phyloP scores from a whole-genome alignment of 768 basidiomycete genomes.

The Boletus fagicola region DNA sequence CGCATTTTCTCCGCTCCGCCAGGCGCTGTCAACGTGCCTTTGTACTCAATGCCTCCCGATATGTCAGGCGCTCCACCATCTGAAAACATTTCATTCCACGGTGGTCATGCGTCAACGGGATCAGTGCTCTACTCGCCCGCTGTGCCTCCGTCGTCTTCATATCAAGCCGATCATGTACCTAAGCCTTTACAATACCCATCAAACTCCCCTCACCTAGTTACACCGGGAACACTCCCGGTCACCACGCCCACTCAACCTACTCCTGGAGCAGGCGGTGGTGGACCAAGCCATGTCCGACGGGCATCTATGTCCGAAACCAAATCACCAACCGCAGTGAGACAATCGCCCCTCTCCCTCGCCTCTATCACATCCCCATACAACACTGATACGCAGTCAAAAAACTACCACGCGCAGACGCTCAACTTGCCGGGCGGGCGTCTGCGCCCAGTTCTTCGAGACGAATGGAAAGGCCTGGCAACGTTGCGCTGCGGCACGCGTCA shows the following conservation, averaged over 20 bases:
- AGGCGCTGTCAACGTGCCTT: slow-evolving; percentile 28
- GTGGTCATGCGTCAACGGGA: slow-evolving; percentile 26
- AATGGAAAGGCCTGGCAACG: slow-evolving; percentile 34
- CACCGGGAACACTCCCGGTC: slow-evolving; percentile 20
- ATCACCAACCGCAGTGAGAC: slow-evolving; percentile 33
- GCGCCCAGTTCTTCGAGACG: slow-evolving; percentile 49
- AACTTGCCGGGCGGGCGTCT: slow-evolving; percentile 71
- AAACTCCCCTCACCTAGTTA: slow-evolving; percentile 28
- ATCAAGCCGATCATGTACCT: slow-evolving; percentile 24
- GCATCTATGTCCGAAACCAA: slow-evolving; percentile 31
- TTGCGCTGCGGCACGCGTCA: slow-evolving; percentile 40
- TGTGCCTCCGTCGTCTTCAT: slow-evolving; percentile 23
- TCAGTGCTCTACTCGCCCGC: slow-evolving; percentile 26
- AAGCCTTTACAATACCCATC: slow-evolving; percentile 30
- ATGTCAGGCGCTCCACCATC: slow-evolving; percentile 29
- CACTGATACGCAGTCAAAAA: slow-evolving; percentile 57
- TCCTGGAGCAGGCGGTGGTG: slow-evolving; percentile 10
- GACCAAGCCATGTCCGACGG: slow-evolving; percentile 28
- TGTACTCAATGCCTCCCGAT: slow-evolving; percentile 32
- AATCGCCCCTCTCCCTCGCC: slow-evolving; percentile 40
- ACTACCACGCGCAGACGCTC: slow-evolving; percentile 77
- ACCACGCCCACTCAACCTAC: slow-evolving; percentile 21
- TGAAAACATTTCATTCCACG: slow-evolving; percentile 29
- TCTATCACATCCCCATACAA: slow-evolving; percentile 44
- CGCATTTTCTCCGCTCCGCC: slow-evolving; percentile 33